phyloP scores from a whole-genome alignment of 129 eudicot genomes.

The Solidago caesia region DNA sequence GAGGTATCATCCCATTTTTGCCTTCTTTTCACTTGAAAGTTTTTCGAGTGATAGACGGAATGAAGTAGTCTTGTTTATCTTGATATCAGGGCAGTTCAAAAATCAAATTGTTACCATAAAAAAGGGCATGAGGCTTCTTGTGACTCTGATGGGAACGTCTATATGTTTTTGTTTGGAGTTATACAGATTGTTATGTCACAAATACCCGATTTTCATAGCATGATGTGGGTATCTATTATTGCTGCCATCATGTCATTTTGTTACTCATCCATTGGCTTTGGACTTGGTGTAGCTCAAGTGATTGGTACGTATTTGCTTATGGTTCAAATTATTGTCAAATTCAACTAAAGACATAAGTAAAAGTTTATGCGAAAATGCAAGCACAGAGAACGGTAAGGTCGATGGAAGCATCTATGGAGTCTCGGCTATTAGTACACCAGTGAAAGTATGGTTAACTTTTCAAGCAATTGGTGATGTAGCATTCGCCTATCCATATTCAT shows the following conservation, averaged over 20 bases:
- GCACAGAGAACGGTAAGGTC: constrained; percentile 59
- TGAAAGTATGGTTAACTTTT: constrained; percentile 60
- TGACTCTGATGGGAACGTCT: constrained; percentile 36
- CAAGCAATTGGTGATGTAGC: constrained; percentile 89
- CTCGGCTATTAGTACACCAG: constrained; percentile 44
- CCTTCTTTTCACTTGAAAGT: background rate
- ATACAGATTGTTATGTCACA: constrained; percentile 61
- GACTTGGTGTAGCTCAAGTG: constrained; percentile 61
- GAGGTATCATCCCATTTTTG: constrained; percentile 37
- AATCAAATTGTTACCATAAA: constrained; percentile 67
- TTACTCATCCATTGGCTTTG: constrained; percentile 67
- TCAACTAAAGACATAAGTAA: background rate
- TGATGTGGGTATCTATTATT: constrained; percentile 62
- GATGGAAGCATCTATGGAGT: constrained; percentile 70
- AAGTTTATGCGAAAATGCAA: background rate
- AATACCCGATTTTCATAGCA: constrained; percentile 70
- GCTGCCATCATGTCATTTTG: constrained; percentile 80
- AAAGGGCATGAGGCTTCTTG: constrained; percentile 55
- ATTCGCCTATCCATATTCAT: constrained; percentile 74
- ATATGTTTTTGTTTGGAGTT: constrained; percentile 57
- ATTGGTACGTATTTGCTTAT: constrained; percentile 32
- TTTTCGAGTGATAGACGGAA: background rate
- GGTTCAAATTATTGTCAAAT: background rate
- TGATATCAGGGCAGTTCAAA: constrained; percentile 56
- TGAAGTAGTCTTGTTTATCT: background rate